phyloP scores from a whole-genome alignment of 352 stramenopile genomes.

The Thraustotheca clavata region DNA sequence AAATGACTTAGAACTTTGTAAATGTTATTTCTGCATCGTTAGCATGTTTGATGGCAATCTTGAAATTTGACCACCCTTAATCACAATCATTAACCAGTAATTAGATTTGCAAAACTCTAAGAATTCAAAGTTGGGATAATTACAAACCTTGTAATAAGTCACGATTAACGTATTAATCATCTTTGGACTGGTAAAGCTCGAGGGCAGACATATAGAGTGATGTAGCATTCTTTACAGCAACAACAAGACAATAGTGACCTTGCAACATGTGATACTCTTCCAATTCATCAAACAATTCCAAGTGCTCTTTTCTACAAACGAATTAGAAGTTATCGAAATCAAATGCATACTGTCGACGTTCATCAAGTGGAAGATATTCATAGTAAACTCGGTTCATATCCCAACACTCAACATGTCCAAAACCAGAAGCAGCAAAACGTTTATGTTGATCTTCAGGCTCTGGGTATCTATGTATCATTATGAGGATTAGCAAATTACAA shows the following conservation, averaged over 20 bases:
- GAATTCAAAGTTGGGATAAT: too few species aligned
- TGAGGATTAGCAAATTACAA: neutral
- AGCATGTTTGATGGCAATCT: too few species aligned
- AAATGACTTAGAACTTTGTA: too few species aligned
- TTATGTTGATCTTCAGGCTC: constrained; percentile 61
- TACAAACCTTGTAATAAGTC: neutral
- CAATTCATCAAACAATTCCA: constrained; percentile 90
- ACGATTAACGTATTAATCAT: neutral
- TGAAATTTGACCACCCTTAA: too few species aligned
- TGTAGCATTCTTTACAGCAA: constrained; percentile 41
- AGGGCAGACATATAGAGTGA: neutral
- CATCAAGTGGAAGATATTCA: constrained; percentile 57
- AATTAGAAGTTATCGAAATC: neutral
- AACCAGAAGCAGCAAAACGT: constrained; percentile 62
- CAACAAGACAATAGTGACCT: constrained; percentile 85
- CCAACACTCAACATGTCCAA: constrained; percentile 62
- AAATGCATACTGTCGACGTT: constrained; percentile 49
- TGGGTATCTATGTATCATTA: constrained; percentile 37
- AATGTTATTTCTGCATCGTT: too few species aligned
- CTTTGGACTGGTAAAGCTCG: neutral
- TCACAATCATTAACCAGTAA: too few species aligned
- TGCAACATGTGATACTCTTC: constrained; percentile 90
- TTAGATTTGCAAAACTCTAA: too few species aligned
- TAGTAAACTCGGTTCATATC: constrained; percentile 93
- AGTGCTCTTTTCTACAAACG: constrained; percentile 46